These are phyloP conservation scores for Talinum fruticosum DNA, from an alignment of 148 eudicot genomes.

Conservation along the genomic window DNA sequence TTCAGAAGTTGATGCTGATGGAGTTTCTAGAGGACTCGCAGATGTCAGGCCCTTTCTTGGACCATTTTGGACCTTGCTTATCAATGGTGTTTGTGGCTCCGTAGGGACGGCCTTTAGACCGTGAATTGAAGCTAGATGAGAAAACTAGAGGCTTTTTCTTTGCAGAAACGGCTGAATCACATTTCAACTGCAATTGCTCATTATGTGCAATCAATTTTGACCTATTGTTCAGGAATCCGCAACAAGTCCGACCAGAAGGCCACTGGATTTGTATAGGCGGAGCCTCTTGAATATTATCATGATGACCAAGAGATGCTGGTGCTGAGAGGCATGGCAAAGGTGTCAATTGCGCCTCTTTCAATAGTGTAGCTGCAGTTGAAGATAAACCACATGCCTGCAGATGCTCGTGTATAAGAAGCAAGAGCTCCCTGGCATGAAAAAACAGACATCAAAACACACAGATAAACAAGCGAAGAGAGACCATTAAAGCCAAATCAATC, in stretches of 20 bases:
- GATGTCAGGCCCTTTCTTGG: constrained; percentile 37
- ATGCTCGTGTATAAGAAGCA: constrained; percentile 89
- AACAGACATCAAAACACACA: constrained; percentile 10
- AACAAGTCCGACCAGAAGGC: constrained; percentile 69
- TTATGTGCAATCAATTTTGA: constrained; percentile 32
- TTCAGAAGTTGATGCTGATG: constrained; percentile 38
- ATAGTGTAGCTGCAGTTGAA: constrained; percentile 64
- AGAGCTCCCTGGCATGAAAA: constrained; percentile 71
- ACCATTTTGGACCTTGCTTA: constrained; percentile 34
- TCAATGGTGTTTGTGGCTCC: constrained; percentile 41
- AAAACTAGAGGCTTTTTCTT: constrained; percentile 58
- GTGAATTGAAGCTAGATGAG: constrained; percentile 45
- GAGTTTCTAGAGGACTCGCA: constrained; percentile 40
- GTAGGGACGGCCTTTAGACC: constrained; percentile 37
- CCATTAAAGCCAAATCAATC: constrained; percentile 6
- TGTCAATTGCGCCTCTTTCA: constrained; percentile 83
- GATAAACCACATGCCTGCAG: constrained; percentile 89
- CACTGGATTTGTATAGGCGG: constrained; percentile 68
- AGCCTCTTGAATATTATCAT: constrained; percentile 57
- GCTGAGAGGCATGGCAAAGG: constrained; percentile 74
- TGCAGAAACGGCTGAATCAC: constrained; percentile 43
- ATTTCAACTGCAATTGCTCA: constrained; percentile 38
- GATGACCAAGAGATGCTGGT: constrained; percentile 69
- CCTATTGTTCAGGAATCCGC: constrained; percentile 51
- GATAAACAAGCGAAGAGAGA: background rate